These are phyloP conservation scores for Penicillium alfredii DNA, from an alignment of 495 filamentous ascomycete genomes.

Conservation along the genomic window DNA sequence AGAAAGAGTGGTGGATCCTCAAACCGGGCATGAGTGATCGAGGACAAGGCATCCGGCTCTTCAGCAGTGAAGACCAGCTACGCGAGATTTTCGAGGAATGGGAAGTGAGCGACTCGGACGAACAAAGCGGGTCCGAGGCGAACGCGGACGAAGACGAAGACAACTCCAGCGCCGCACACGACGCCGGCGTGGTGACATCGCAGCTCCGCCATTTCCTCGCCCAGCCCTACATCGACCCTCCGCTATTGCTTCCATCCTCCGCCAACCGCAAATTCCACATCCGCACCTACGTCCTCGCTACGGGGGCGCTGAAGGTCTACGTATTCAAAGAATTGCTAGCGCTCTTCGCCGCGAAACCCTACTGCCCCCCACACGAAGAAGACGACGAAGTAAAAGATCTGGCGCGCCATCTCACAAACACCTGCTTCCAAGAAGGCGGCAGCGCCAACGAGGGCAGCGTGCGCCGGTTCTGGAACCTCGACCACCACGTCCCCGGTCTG, in stretches of 20 bases:
- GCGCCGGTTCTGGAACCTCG: constrained; percentile 63
- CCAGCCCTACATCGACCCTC: constrained; percentile 91
- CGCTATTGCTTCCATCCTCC: constrained; percentile 63
- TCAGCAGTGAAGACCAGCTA: constrained; percentile 74
- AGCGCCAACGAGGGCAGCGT: constrained; percentile 54
- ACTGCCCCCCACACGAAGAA: constrained; percentile 43
- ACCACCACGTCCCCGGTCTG: constrained; percentile 34
- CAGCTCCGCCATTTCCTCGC: constrained; percentile 94
- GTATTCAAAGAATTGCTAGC: constrained; percentile 89
- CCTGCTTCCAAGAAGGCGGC: constrained; percentile 71
- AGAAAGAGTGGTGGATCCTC: constrained; percentile 93
- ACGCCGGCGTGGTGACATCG: constrained; percentile 64
- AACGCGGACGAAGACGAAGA: constrained; percentile 31
- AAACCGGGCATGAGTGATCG: constrained; percentile 97
- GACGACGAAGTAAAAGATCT: constrained; percentile 50
- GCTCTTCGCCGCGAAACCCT: constrained; percentile 72
- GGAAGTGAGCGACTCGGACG: constrained; percentile 57
- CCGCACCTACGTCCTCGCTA: constrained; percentile 77
- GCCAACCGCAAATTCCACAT: constrained; percentile 89
- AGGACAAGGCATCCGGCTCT: constrained; percentile 86
- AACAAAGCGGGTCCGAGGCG: constrained; percentile 28
- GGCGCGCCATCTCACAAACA: constrained; percentile 81
- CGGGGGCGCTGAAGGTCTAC: constrained; percentile 72
- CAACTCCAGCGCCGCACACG: constrained; percentile 22
- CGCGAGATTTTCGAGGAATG: constrained; percentile 82